Evolutionary conservation across 768 basidiomycete species (phyloP).

Genomic region (Suillus americanus): DNA sequence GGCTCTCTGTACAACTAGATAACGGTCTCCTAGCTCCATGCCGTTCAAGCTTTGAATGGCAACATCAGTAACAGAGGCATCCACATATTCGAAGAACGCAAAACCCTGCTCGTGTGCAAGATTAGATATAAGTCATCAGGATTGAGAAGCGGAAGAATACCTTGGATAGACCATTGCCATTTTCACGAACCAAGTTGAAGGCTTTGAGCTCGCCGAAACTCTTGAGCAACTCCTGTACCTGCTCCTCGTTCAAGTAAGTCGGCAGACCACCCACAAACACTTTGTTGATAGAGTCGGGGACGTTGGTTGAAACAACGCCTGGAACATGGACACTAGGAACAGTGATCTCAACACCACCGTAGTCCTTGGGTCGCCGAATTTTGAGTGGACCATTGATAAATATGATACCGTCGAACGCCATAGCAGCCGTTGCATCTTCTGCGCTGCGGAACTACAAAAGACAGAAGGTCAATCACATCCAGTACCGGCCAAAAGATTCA

Average conservation of each 20-base stretch:
- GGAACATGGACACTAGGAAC: constrained; percentile 79
- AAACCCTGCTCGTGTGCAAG: constrained; percentile 68
- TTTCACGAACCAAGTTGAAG: constrained; percentile 97
- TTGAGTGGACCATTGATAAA: constrained; percentile 95
- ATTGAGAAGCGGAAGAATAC: constrained; percentile 37
- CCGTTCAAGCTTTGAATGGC: constrained; percentile 96
- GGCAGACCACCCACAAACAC: constrained; percentile 96
- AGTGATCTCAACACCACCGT: constrained; percentile 73
- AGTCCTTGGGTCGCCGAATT: constrained; percentile 97
- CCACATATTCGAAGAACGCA: constrained; percentile 98
- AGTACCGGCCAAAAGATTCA: constrained; percentile 2
- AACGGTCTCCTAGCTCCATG: constrained; percentile 96
- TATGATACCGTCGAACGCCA: constrained; percentile 97
- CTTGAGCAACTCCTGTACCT: constrained; percentile 96
- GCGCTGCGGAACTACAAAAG: constrained; percentile 88
- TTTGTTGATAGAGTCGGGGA: constrained; percentile 97
- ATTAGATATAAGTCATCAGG: not conserved
- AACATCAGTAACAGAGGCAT: constrained; percentile 84
- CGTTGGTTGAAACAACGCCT: constrained; percentile 94
- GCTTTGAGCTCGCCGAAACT: constrained; percentile 97
- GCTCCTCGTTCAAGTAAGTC: constrained; percentile 94
- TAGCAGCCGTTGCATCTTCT: constrained; percentile 93
- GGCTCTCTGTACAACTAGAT: constrained; percentile 94
- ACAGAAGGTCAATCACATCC: constrained; percentile 11
- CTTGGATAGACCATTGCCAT: constrained; percentile 85